These are phyloP conservation scores for Furcasterigmium sp. DNA, from an alignment of 2,329 filamentous ascomycete species.

Conservation along the genomic window DNA sequence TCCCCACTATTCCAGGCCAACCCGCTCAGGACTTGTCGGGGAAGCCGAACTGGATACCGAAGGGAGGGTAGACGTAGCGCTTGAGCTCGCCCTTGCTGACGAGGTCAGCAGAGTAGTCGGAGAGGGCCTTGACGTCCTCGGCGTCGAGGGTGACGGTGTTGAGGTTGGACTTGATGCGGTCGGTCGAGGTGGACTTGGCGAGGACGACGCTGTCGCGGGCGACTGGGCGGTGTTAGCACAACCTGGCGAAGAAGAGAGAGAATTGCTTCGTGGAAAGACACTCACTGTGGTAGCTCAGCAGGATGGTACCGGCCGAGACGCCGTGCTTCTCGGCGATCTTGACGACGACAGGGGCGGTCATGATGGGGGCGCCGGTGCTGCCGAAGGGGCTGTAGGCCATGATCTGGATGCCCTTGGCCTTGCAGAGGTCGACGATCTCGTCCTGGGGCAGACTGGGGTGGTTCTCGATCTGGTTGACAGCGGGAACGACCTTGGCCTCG, in stretches of 20 bases:
- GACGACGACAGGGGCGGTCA: slow-evolving; percentile 57
- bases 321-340: slow-evolving; percentile 61
- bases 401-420: slow-evolving; percentile 62
- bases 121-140: slow-evolving; percentile 54
- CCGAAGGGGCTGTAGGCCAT: slow-evolving; percentile 68
- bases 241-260: not conserved
- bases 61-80: slow-evolving; percentile 64
- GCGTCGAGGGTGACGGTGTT: slow-evolving; percentile 60
- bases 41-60: slow-evolving; percentile 65
- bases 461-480: slow-evolving; percentile 71
- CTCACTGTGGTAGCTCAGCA: slow-evolving; percentile 69
- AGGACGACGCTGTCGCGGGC: slow-evolving; percentile 65
- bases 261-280: slow-evolving; percentile 6
- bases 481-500: slow-evolving; percentile 49
- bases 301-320: slow-evolving; percentile 54
- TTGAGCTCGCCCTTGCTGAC: slow-evolving; percentile 45
- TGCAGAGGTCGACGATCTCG: slow-evolving; percentile 65
- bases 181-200: slow-evolving; percentile 65
- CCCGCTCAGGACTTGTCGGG: slow-evolving; percentile 52
- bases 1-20: no score
- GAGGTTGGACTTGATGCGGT: slow-evolving; percentile 65
- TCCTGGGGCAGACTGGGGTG: slow-evolving; percentile 67
- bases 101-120: slow-evolving; percentile 48
- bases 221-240: slow-evolving; percentile 35
- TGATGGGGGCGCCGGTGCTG: slow-evolving; percentile 58